Evolutionary conservation across 495 filamentous ascomycete species (phyloP), one percentile per base, ranked within the genome.

Genomic region (Aspergillus avenaceus): DNA sequence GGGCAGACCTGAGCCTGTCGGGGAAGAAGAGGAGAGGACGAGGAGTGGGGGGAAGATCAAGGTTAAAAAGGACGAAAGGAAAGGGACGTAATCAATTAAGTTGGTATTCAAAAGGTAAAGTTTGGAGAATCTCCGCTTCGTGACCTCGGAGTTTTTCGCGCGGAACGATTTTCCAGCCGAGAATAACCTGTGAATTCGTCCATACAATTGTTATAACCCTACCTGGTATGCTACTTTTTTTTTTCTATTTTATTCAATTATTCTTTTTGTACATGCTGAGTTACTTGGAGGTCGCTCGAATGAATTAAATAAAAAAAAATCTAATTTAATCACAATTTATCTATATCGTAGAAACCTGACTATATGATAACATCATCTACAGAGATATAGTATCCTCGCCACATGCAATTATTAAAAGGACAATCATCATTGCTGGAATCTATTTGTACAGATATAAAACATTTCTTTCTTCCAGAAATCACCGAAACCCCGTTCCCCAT

Each of bases 391-490:
- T 28, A 34, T 19, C n/a, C 36, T 28, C 28, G 14, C 25, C 12
- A 19, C 28, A 21, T 29, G 27, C 25, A 5, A 9, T 22, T 18
- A 49, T 19, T 40, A 18, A 14, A 47, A 13, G 22, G 27, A 24
- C 22, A 47, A 32, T 47, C 50, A 53, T 53, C 49, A 52, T 45
- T 19, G 31, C 41, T 47, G 16, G 25, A 49, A 45, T 63, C 65
- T 69, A 69, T 65, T 69, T 65, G 58, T 69, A 71, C 67, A 71
- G 26, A 63, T 50, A 56, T 54, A 52, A 44, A 55, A 56, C 47
- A 55, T 55, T 56, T 54, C 63, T 45, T 59, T 47, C 48, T 29
- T 45, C 37, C 45, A 56, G 38, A 41, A 38, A 52, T 19, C 37
- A 37, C 16, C 12, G 9, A 25, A 5, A 6, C 21, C 31, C 32